Conservation (phyloP, 148 eudicot species). For the Cornus suecica region DNA sequence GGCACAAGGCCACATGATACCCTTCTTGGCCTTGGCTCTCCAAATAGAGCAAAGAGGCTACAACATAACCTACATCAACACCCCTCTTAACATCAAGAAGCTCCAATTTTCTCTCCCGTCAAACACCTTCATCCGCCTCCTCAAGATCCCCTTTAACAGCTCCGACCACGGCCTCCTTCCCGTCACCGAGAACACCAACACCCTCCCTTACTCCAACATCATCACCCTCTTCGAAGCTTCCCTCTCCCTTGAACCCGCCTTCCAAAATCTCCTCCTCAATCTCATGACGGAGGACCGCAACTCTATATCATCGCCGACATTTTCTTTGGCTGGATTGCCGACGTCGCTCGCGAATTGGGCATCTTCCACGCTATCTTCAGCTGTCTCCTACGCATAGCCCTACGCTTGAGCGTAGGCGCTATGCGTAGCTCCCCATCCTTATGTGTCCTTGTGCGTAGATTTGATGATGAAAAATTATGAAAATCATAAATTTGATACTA, state of each 20-base stretch:
- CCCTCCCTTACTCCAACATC: constrained; percentile 32
- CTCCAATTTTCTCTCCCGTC: constrained; percentile 30
- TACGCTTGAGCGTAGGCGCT: no score
- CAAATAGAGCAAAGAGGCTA: constrained; percentile 33
- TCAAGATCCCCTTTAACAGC: constrained; percentile 43
- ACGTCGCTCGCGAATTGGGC: constrained; percentile 32
- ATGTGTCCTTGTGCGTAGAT: no score
- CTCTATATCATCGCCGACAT: constrained; percentile 47
- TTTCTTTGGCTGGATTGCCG: constrained; percentile 25
- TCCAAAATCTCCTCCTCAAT: constrained; percentile 22
- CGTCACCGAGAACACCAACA: constrained; percentile 40
- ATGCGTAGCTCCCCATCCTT: no score
- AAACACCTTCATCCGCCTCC: constrained; percentile 28
- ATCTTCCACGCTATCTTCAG: constrained; percentile 35
- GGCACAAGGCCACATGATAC: constrained; percentile 67
- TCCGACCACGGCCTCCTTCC: constrained; percentile 46
- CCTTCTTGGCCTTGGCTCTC: constrained; percentile 51
- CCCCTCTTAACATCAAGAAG: constrained; percentile 48
- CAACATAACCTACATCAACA: constrained; percentile 41
- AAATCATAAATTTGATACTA: no score
- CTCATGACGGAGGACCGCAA: constrained; percentile 28
- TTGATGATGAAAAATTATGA: no score
- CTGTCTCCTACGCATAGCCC: no score
- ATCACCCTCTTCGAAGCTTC: constrained; percentile 37
- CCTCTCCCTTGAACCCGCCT: constrained; percentile 29